A percentile compares a stretch with the other conserved stretches of the same genome.
These are phyloP conservation scores for Venturia effusa DNA, from an alignment of 2,329 filamentous ascomycete species.

Conservation along the genomic window DNA sequence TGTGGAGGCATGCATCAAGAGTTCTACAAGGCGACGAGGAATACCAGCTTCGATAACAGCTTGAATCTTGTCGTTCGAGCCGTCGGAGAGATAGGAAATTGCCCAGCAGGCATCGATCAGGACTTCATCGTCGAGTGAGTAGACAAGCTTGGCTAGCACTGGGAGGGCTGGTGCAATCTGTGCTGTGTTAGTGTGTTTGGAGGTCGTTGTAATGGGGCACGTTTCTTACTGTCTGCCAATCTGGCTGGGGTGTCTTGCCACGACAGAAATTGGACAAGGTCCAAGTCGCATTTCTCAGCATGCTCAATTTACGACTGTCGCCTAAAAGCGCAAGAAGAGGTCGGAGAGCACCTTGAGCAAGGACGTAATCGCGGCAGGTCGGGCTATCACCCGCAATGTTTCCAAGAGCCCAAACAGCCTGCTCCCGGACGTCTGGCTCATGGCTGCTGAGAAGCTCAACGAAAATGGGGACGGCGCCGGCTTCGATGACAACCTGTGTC, in stretches of 20 bases:
- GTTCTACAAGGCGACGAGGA: slow-evolving; percentile 87
- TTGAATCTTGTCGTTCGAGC: slow-evolving; percentile 98
- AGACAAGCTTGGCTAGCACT: slow-evolving; percentile 92
- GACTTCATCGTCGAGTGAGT: slow-evolving; percentile 96
- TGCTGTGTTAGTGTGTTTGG: slow-evolving; percentile 14
- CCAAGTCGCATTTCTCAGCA: slow-evolving; percentile 98
- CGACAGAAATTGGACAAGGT: slow-evolving; percentile 99
- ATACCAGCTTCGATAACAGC: slow-evolving; percentile 98
- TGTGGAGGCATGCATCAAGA: slow-evolving; percentile 95
- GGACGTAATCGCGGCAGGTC: slow-evolving; percentile 91
- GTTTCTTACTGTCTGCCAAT: slow-evolving; percentile 74
- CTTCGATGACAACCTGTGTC: slow-evolving; percentile 97
- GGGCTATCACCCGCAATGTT: slow-evolving; percentile 99
- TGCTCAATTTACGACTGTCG: slow-evolving; percentile 97
- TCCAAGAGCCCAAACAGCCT: slow-evolving; percentile 95
- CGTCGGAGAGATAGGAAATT: slow-evolving; percentile 96
- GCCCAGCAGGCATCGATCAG: slow-evolving; percentile 99
- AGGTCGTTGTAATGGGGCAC: slow-evolving; percentile 25
- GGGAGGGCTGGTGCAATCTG: slow-evolving; percentile 92
- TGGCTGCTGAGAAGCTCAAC: slow-evolving; percentile 91
- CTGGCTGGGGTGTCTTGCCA: slow-evolving; percentile 97
- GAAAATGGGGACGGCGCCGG: slow-evolving; percentile 95
- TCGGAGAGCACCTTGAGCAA: slow-evolving; percentile 81
- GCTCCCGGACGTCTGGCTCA: slow-evolving; percentile 94
- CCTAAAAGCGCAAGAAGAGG: slow-evolving; percentile 82